Base-by-base conservation (phyloP, 1,284 basidiomycete genomes). In the Pterulicium gracile region DNA sequence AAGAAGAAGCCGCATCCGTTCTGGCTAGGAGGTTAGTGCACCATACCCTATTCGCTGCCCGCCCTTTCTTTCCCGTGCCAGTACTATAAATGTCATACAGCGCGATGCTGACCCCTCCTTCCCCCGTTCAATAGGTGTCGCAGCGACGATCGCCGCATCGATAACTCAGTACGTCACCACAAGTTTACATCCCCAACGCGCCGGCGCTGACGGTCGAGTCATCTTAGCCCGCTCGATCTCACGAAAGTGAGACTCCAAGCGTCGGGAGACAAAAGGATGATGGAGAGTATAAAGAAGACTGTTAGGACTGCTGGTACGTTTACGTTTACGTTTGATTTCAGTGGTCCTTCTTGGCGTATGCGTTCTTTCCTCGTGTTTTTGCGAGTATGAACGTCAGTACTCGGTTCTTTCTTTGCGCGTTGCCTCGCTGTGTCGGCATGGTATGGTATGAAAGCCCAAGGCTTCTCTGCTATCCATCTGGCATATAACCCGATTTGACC, bases 191-290 rank as follows among this genome's bases (percentile, higher is more conserved):
- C 14, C 3, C 44, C 42, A 1, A 24, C 18, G n/a, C 46, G n/a
- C 23, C 42, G 36, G 7, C 4, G 7, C n/a, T 10, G 5, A 13
- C 17, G 13, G 21, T 24, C 24, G 23, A 21, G 17, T 34, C 32
- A 23, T 21, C 17, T 12, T 46, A 75, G 73, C 61, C 89, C 90
- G 7, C 69, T 93, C 42, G 89, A 93, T 67, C 71, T 93, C 47
- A 92, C 88, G 21, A 92, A 90, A 71, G 89, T 87, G 54, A 77
- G 88, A 43, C 68, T 92, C 50, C 89, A 92, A 64, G 88, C 88
- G 4, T 85, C 85, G 1, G 86, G 85, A 39, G 88, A 92, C 67
- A 90, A 89, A 64, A 74, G 83, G 43, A 91, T 92, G 88, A 66
- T 91, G 58, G 66, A 77, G 58, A 84, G 79, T 54, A 69, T 92